Evolutionary conservation across 441 rosid genomes (phyloP).

Genomic region (Euphorbia corollata): DNA sequence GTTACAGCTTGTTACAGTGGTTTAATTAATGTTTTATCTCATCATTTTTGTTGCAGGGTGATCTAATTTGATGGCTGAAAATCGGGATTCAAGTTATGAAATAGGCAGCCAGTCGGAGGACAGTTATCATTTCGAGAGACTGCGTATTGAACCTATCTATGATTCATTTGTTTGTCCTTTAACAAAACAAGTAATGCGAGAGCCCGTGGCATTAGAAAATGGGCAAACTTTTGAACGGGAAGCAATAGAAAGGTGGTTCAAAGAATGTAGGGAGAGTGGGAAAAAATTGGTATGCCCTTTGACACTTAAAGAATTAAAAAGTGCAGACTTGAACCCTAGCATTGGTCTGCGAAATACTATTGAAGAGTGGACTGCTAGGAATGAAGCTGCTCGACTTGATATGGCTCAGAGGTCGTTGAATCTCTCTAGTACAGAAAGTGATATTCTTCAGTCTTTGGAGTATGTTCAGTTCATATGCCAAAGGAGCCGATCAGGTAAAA

Average conservation of each 20-base stretch:
- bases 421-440: slow-evolving; percentile 55
- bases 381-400: slow-evolving; percentile 82
- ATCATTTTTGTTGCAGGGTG: slow-evolving; percentile 8
- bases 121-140: slow-evolving; percentile 60
- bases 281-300: slow-evolving; percentile 61
- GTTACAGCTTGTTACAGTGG: no score
- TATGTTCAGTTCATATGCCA: slow-evolving; percentile 54
- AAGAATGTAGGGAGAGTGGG: slow-evolving; percentile 61
- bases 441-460: slow-evolving; percentile 56
- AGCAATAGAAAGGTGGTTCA: slow-evolving; percentile 86
- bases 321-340: slow-evolving; percentile 61
- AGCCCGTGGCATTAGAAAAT: slow-evolving; percentile 80
- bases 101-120: slow-evolving; percentile 70
- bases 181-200: slow-evolving; percentile 73
- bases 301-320: slow-evolving; percentile 62
- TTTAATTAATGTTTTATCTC: neutral
- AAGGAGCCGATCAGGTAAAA: slow-evolving; percentile 54
- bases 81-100: slow-evolving; percentile 61
- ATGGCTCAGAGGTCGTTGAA: slow-evolving; percentile 62
- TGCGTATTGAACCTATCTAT: slow-evolving; percentile 65
- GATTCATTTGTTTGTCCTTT: slow-evolving; percentile 90
- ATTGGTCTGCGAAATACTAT: slow-evolving; percentile 84
- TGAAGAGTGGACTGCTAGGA: slow-evolving; percentile 93
- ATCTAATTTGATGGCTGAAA: slow-evolving; percentile 45
- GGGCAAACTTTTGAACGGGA: slow-evolving; percentile 88